Evolutionary conservation across 2,329 filamentous ascomycete species (phyloP).

Genomic region (Clarireedia homoeocarpa): DNA sequence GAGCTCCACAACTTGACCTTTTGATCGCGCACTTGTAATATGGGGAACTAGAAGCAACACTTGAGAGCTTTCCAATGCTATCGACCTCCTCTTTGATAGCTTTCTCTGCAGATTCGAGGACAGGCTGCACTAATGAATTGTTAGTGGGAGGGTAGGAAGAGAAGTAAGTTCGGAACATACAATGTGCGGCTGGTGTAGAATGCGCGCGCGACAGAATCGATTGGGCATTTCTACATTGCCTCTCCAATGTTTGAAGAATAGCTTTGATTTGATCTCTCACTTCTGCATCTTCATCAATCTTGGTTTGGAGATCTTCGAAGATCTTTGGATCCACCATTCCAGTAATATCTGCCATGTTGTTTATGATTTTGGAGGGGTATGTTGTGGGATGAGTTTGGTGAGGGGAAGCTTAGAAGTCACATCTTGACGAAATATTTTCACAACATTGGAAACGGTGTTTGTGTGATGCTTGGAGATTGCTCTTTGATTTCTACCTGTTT

Average conservation of each 20-base stretch:
- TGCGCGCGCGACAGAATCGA: conserved; percentile 84
- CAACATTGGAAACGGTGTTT: no score
- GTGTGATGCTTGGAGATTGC: no score
- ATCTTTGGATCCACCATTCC: conserved; percentile 56
- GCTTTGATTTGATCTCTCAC: conserved; percentile 78
- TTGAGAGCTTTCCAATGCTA: conserved; percentile 61
- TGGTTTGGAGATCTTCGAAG: conserved; percentile 79
- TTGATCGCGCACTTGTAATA: conserved; percentile 74
- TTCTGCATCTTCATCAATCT: conserved; percentile 79
- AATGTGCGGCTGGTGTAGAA: conserved; percentile 63
- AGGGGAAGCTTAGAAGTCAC: background rate
- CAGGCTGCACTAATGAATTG: conserved; percentile 46
- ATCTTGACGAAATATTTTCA: background rate
- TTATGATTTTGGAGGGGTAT: conserved; percentile 1
- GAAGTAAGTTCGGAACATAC: conserved; percentile 36
- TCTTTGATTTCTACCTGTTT: no score
- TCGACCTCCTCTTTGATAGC: conserved; percentile 65
- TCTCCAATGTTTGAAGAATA: conserved; percentile 74
- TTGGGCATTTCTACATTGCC: conserved; percentile 72
- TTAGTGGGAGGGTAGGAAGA: conserved; percentile 10
- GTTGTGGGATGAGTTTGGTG: background rate
- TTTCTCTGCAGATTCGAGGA: conserved; percentile 62
- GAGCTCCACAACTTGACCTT: background rate
- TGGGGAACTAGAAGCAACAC: conserved; percentile 73
- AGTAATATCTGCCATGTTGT: conserved; percentile 15